phyloP scores from a whole-genome alignment of 2,329 filamentous ascomycete genomes.

The Stemphylium beticola region DNA sequence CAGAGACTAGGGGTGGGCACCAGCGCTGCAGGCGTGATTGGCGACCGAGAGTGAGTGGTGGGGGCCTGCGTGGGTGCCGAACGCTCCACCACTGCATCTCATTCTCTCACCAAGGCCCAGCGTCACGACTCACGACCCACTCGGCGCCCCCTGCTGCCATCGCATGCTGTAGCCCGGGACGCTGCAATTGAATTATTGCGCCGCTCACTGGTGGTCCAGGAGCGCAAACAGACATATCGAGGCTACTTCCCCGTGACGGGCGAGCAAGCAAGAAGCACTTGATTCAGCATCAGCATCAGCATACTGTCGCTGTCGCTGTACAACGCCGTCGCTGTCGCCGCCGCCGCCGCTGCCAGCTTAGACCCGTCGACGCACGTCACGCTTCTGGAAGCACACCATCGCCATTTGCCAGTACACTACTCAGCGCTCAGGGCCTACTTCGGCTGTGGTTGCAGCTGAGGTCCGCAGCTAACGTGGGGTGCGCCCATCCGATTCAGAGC shows the following conservation, averaged over 20 bases:
- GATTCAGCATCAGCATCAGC: slow-evolving; percentile 12
- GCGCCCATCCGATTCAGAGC: slow-evolving; percentile 36
- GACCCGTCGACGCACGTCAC: background rate
- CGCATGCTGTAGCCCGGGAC: slow-evolving; percentile 30
- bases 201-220: slow-evolving; percentile 28
- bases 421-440: slow-evolving; percentile 12
- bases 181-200: slow-evolving; percentile 29
- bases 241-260: slow-evolving; percentile 24
- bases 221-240: slow-evolving; percentile 10
- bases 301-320: background rate
- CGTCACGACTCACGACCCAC: slow-evolving; percentile 28
- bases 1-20: slow-evolving; percentile 16
- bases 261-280: slow-evolving; percentile 8
- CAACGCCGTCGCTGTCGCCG: too few relatives aligned
- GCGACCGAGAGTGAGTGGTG: slow-evolving; percentile 15
- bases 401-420: slow-evolving; percentile 6
- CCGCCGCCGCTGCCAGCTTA: background rate
- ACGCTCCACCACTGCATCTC: slow-evolving; percentile 20
- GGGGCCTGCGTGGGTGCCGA: slow-evolving; percentile 32
- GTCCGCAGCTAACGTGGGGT: slow-evolving; percentile 34
- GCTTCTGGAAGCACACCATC: background rate
- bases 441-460: slow-evolving; percentile 29
- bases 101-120: slow-evolving; percentile 13
- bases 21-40: slow-evolving; percentile 20
- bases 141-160: slow-evolving; percentile 31